These are phyloP conservation scores for Trypanosoma mega DNA, from an alignment of 208 protist genomes.

Conservation along the genomic window DNA sequence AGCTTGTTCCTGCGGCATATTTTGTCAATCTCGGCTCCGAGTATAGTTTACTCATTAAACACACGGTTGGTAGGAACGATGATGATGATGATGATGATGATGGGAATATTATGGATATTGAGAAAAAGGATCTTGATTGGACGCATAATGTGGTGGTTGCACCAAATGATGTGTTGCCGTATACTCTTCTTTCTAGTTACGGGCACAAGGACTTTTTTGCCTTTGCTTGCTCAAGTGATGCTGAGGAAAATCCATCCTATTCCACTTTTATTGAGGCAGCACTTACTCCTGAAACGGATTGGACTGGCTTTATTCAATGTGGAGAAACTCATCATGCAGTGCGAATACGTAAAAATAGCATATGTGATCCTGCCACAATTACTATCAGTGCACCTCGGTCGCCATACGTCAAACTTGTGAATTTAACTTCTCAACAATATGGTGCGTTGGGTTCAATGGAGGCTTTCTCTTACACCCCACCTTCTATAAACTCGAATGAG, in stretches of 20 bases:
- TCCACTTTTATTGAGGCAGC: slow-evolving; percentile 26
- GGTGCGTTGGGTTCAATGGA: slow-evolving; percentile 29
- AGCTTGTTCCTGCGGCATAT: slow-evolving; percentile 18
- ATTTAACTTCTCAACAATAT: slow-evolving; percentile 38
- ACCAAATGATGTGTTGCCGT: slow-evolving; percentile 7
- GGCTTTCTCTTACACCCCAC: slow-evolving; percentile 8
- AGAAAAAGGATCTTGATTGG: slow-evolving; percentile 4
- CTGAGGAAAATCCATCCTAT: background rate
- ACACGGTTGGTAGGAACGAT: slow-evolving; percentile 1
- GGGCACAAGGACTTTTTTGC: slow-evolving; percentile 40
- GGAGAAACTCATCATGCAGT: slow-evolving; percentile 25
- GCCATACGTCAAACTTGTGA: slow-evolving; percentile 52
- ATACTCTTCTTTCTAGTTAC: slow-evolving; percentile 29
- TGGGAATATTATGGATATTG: too few relatives aligned
- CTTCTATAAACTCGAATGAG: slow-evolving; percentile 21
- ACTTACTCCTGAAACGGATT: slow-evolving; percentile 32
- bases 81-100: background rate
- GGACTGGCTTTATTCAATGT: slow-evolving; percentile 47
- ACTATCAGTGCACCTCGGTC: slow-evolving; percentile 34
- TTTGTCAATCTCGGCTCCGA: slow-evolving; percentile 16
- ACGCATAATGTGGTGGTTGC: slow-evolving; percentile 8
- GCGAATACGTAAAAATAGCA: slow-evolving; percentile 30
- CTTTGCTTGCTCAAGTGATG: slow-evolving; percentile 28
- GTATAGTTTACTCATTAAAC: slow-evolving; percentile 17
- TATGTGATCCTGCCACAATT: slow-evolving; percentile 47